Base-by-base conservation (phyloP, 164 flowering plant genomes). In the Litsea cubeba region DNA sequence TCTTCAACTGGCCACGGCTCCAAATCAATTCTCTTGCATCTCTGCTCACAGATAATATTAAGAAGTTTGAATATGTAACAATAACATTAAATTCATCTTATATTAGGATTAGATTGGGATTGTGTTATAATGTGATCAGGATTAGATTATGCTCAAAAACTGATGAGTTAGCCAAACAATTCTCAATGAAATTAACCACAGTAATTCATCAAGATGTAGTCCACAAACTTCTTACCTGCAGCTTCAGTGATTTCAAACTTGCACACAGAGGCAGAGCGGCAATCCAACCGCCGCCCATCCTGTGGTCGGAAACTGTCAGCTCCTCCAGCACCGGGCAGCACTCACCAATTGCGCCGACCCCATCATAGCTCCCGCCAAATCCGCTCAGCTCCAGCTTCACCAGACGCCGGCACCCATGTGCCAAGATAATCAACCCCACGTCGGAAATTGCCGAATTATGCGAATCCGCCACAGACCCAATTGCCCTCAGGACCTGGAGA, bases 261-360 rank as follows among this genome's bases (percentile, higher is more conserved):
- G 81, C 88, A 79, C 96, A 96, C 65, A 77, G 91, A 2, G 88
- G 81, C 40, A 96, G 78, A 0, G 84, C 98, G 2, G 92, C 83
- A 71, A 94, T 65, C 99, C 99, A 96, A 5, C 99, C 99, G 54
- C 77, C 90, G 24, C 92, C 99, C 97, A 94, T 88, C 77, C 85
- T 81, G 32, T 92, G 95, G 70, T 89, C 83, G 75, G 74, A 80
- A 14, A 96, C 63, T 15, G 90, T 89, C 76, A 93, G 77, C 76
- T 96, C 98, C 80, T 94, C 98, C 67, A 94, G 77, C 99, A 94
- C 92, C 17, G 83, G 87, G 75, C 99, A 95, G 66, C 98, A 90
- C 76, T 90, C 87, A 0, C 97, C 98, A 69, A 95, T 91, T 0
- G 97, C 97, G 70, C 85, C 89, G 46, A 94, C 86, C 83, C 99